These are phyloP conservation scores for Plasmodium malariae DNA, from an alignment of 169 alveolate genomes.

Conservation along the genomic window DNA sequence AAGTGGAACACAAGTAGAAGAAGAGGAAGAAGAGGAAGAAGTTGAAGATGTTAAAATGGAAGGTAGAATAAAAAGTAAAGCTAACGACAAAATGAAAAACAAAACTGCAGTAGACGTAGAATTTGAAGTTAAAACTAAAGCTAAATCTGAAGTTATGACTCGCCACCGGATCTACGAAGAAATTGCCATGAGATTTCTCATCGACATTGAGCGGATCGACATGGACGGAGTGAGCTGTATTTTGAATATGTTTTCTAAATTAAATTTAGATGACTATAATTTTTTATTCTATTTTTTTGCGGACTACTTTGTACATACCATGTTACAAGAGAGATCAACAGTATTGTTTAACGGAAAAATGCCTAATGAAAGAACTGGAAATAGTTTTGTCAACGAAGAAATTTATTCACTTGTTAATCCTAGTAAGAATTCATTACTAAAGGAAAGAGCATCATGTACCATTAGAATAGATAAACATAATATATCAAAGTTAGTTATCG, in stretches of 20 bases:
- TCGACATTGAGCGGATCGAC: conserved; percentile 7
- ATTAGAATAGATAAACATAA: background rate
- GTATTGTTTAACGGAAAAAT: no score
- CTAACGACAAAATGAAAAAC: no score
- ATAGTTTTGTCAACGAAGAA: background rate
- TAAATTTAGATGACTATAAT: conserved; percentile 30
- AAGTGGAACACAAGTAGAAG: background rate
- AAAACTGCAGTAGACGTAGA: no score
- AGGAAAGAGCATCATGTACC: background rate
- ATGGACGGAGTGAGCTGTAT: conserved; percentile 46
- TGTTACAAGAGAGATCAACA: no score
- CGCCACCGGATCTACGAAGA: conserved; percentile 42
- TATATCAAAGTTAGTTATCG: conserved; percentile 29
- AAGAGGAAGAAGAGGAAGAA: background rate
- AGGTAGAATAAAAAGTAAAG: background rate
- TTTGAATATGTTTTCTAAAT: conserved; percentile 36
- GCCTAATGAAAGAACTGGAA: no score
- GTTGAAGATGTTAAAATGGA: background rate
- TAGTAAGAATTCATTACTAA: background rate
- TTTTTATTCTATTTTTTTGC: conserved; percentile 34
- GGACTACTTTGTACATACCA: conserved; percentile 50
- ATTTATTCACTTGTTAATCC: background rate
- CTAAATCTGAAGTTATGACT: background rate
- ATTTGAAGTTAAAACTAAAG: no score
- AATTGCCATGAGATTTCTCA: conserved; percentile 58